phyloP scores from a whole-genome alignment of 805 yeast species.

The Candida ficus region DNA sequence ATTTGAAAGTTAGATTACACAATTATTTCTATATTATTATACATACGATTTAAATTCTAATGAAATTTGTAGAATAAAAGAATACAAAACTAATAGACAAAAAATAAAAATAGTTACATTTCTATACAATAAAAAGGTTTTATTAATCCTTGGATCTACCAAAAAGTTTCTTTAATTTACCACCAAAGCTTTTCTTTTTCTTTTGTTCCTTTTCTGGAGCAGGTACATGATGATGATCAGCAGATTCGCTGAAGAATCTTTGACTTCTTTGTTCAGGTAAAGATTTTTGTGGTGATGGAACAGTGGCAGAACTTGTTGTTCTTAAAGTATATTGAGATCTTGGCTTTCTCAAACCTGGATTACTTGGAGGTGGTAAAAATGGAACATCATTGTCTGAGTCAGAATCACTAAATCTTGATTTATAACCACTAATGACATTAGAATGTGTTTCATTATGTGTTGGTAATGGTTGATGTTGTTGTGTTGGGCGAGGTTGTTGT shows the following conservation, averaged over 20 bases:
- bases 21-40: not conserved
- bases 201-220: slow-evolving; percentile 10
- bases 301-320: slow-evolving; percentile 21
- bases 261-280: slow-evolving; percentile 21
- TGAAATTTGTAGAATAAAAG: not conserved
- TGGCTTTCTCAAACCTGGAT: slow-evolving; percentile 21
- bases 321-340: slow-evolving; percentile 23
- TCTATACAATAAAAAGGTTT: no score
- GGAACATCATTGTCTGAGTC: slow-evolving; percentile 50
- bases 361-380: slow-evolving; percentile 14
- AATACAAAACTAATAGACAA: no score
- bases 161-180: slow-evolving; percentile 35
- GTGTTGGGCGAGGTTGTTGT: slow-evolving; percentile 8
- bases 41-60: not conserved
- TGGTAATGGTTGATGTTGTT: slow-evolving; percentile 6
- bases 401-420: slow-evolving; percentile 58
- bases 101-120: no score
- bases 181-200: slow-evolving; percentile 31
- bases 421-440: no score
- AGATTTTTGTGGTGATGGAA: slow-evolving; percentile 24
- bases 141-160: slow-evolving; percentile 26
- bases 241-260: slow-evolving; percentile 27
- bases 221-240: slow-evolving; percentile 11
- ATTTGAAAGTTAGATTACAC: slow-evolving; percentile 30
- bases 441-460: not conserved